A percentile compares a stretch with the other conserved stretches of the same genome.
These are phyloP conservation scores for Oryza glaberrima DNA, from an alignment of 176 grass and related monocot genomes.

Conservation along the genomic window DNA sequence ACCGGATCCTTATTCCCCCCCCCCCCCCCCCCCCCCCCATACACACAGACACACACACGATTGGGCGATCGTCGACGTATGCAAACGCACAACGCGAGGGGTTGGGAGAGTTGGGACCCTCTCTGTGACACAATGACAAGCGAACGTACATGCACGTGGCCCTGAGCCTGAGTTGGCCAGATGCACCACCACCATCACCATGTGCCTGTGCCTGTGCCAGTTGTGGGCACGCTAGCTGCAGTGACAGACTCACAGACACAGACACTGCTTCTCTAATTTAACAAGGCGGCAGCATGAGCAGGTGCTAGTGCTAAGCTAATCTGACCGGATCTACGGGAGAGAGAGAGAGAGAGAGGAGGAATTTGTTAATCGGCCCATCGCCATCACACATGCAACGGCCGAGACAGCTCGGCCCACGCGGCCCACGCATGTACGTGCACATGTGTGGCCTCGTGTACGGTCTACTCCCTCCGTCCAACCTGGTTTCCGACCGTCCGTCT, in stretches of 20 bases:
- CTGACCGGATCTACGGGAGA: neutral
- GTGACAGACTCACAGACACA: too few relatives aligned
- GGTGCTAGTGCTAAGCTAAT: neutral
- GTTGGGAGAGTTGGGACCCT: too few relatives aligned
- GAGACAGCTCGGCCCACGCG: neutral
- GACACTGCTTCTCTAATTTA: too few relatives aligned
- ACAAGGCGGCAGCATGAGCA: too few relatives aligned
- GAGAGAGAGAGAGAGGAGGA: neutral
- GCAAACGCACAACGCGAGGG: too few relatives aligned
- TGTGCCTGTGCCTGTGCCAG: neutral
- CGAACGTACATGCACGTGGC: neutral
- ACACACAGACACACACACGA: too few relatives aligned
- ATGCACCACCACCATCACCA: neutral
- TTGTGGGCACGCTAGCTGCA: neutral
- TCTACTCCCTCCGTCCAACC: neutral
- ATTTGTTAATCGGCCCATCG: neutral
- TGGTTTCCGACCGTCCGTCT: too few relatives aligned
- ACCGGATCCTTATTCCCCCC: too few relatives aligned
- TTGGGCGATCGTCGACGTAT: too few relatives aligned
- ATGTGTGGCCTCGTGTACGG: too few relatives aligned
- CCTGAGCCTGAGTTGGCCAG: neutral
- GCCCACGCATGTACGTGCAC: neutral
- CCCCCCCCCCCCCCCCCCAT: too few relatives aligned
- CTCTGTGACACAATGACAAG: too few relatives aligned
- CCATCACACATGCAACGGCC: conserved; percentile 9